Percentiles rank a stretch among this genome's conserved stretches.
These are phyloP conservation scores for Agrostemma githago DNA, from an alignment of 148 eudicot species.

Conservation along the genomic window DNA sequence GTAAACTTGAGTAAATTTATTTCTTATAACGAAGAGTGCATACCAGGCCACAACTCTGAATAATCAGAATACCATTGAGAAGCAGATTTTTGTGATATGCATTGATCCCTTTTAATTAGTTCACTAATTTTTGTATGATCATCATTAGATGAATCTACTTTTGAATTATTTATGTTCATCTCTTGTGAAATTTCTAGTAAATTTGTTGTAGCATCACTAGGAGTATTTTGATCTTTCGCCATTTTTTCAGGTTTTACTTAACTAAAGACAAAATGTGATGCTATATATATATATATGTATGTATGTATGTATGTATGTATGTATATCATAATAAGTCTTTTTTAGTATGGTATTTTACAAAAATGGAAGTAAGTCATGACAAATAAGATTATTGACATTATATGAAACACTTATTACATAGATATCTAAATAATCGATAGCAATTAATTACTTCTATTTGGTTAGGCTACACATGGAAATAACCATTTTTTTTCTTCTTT, in stretches of 20 bases:
- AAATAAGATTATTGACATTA: too few species aligned
- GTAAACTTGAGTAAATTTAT: too few species aligned
- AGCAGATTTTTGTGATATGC: not conserved
- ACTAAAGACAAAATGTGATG: not conserved
- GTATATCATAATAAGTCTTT: too few species aligned
- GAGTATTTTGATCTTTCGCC: not conserved
- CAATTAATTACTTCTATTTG: too few species aligned
- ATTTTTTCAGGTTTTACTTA: not conserved
- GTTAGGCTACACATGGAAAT: too few species aligned
- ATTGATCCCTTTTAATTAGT: not conserved
- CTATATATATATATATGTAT: too few species aligned
- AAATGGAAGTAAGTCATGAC: not conserved
- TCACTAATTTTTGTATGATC: not conserved
- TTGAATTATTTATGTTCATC: not conserved
- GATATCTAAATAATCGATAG: too few species aligned
- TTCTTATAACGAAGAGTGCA: too few species aligned
- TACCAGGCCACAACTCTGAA: conserved; percentile 25
- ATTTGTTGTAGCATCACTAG: not conserved
- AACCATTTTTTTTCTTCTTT: too few species aligned
- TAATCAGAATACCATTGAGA: conserved; percentile 19
- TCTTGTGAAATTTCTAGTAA: not conserved
- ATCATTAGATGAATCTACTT: not conserved
- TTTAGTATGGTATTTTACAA: not conserved
- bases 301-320: too few species aligned
- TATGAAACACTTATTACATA: too few species aligned